Conservation (phyloP, 2,329 filamentous ascomycete genomes). For the Pyrenophora graminea region DNA sequence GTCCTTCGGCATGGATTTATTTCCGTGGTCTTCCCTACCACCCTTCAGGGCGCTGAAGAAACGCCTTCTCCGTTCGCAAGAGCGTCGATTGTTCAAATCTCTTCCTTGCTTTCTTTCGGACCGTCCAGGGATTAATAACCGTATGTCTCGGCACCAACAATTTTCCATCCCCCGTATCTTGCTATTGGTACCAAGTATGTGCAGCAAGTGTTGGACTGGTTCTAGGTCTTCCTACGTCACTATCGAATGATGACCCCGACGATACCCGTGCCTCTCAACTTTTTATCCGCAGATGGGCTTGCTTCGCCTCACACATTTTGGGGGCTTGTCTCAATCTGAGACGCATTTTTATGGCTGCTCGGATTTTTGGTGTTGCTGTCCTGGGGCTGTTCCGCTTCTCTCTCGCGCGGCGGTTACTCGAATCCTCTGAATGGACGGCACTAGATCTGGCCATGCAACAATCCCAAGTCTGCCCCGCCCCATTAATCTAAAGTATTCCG, state of each 20-base stretch:
- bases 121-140: no score
- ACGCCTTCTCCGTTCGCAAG: not conserved
- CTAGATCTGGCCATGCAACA: constrained; percentile 3
- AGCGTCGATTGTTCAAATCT: not conserved
- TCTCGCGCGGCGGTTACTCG: constrained; percentile 21
- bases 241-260: constrained; percentile 1
- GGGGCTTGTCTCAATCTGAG: constrained; percentile 12
- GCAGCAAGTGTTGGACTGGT: not conserved
- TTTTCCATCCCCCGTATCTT: not conserved
- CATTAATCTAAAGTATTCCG: constrained; percentile 1
- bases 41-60: not conserved
- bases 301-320: constrained; percentile 2
- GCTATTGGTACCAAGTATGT: not conserved
- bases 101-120: no score
- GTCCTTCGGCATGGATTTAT: constrained; percentile 36
- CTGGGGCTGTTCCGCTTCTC: constrained; percentile 11
- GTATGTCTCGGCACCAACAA: not conserved
- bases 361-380: constrained; percentile 3
- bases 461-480: constrained; percentile 9
- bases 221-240: not conserved
- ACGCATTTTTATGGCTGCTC: not conserved
- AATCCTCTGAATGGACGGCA: constrained; percentile 15
- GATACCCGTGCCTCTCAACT: constrained; percentile 6
- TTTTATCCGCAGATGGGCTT: constrained; percentile 1
- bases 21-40: constrained; percentile 30